Evolutionary conservation across 1,284 basidiomycete genomes (phyloP).

Genomic region (Cutaneotrichosporon sp.): DNA sequence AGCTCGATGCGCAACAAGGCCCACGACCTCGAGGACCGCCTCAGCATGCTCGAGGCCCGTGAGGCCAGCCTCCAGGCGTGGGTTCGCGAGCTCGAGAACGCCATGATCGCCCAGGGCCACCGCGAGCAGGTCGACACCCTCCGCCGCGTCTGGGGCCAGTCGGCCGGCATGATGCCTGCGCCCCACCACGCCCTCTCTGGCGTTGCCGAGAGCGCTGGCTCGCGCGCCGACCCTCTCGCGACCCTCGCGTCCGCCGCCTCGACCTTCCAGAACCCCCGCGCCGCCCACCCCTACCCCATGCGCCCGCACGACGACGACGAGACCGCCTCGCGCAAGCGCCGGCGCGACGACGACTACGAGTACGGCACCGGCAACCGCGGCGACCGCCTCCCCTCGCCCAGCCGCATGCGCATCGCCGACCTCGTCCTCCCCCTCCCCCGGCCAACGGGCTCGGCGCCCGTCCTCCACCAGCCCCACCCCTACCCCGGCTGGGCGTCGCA

Average conservation of each 20-base stretch:
- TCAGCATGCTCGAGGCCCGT: conserved; percentile 23
- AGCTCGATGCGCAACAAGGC: conserved; percentile 23
- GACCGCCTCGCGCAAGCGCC: conserved; percentile 13
- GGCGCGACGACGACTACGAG: conserved; percentile 19
- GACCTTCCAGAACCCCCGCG: conserved; percentile 7
- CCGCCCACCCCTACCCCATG: conserved; percentile 10
- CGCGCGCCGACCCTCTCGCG: conserved; percentile 19
- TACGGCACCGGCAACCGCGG: not conserved
- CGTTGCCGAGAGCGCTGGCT: not conserved
- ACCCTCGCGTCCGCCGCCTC: conserved; percentile 27
- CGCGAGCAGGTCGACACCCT: conserved; percentile 34
- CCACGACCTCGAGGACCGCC: conserved; percentile 27
- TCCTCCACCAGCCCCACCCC: conserved; percentile 6
- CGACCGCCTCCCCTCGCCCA: conserved; percentile 19
- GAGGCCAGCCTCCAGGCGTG: conserved; percentile 34
- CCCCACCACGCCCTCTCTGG: conserved; percentile 3
- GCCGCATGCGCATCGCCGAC: conserved; percentile 24
- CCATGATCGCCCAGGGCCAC: conserved; percentile 35
- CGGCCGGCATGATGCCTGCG: conserved; percentile 3
- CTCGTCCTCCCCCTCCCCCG: conserved; percentile 19
- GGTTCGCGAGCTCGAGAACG: conserved; percentile 40
- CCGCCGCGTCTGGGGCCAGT: conserved; percentile 30
- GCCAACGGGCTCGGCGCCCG: not conserved
- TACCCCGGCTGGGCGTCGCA: conserved; percentile 3
- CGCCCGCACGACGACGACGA: conserved; percentile 21